These are phyloP conservation scores for Begonia fuchsioides DNA, from an alignment of 306 rosid genomes.

Conservation along the genomic window DNA sequence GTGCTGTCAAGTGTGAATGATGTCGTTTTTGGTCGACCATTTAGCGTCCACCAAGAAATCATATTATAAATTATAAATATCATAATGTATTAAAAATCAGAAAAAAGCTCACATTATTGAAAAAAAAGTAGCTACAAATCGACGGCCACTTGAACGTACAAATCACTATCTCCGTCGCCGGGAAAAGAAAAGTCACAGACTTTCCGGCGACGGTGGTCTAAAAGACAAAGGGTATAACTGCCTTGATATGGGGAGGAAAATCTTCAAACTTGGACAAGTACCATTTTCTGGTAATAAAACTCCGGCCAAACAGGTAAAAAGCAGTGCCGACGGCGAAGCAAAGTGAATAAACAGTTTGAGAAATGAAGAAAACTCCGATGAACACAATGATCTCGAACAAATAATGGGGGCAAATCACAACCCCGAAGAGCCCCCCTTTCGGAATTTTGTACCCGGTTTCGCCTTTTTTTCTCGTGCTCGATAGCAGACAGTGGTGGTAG, in stretches of 20 bases:
- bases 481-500: slow-evolving; percentile 58
- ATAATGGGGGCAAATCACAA: slow-evolving; percentile 60
- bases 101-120: too few relatives aligned
- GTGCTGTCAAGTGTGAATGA: too few relatives aligned
- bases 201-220: background rate
- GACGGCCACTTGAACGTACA: too few relatives aligned
- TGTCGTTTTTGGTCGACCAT: too few relatives aligned
- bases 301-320: slow-evolving; percentile 54
- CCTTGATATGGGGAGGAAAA: slow-evolving; percentile 53
- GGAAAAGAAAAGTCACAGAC: too few relatives aligned
- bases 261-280: slow-evolving; percentile 58
- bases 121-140: too few relatives aligned
- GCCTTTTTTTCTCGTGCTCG: slow-evolving; percentile 33
- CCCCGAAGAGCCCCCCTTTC: slow-evolving; percentile 47
- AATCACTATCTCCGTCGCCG: too few relatives aligned
- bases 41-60: too few relatives aligned
- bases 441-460: slow-evolving; percentile 57
- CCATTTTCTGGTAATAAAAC: slow-evolving; percentile 52
- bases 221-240: slow-evolving; percentile 45
- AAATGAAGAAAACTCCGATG: slow-evolving; percentile 41
- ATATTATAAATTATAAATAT: too few relatives aligned
- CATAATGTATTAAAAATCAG: too few relatives aligned
- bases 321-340: slow-evolving; percentile 26
- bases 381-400: slow-evolving; percentile 52
- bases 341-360: slow-evolving; percentile 33